Conservation (phyloP, 306 rosid genomes). For the Mimosa bimucronata region DNA sequence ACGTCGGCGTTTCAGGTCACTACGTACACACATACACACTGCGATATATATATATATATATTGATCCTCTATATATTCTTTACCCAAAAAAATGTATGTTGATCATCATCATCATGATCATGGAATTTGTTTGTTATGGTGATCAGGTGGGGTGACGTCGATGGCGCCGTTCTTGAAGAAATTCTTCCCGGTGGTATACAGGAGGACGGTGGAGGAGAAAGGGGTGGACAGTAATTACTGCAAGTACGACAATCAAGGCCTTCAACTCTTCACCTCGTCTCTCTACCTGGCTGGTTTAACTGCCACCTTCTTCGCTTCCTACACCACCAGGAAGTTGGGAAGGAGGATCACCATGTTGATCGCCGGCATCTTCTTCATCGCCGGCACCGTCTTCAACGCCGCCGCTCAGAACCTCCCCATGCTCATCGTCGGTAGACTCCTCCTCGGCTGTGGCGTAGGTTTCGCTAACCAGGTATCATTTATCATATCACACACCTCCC, state of each 20-base stretch:
- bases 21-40: no score
- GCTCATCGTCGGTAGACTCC: slow-evolving; percentile 4
- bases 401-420: not conserved
- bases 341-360: slow-evolving; percentile 11
- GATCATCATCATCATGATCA: no score
- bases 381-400: not conserved
- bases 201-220: slow-evolving; percentile 3
- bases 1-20: slow-evolving; percentile 80
- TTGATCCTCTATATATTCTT: no score
- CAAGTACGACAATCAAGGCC: not conserved
- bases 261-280: slow-evolving; percentile 3
- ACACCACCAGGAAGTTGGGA: not conserved
- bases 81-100: no score
- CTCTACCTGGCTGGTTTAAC: not conserved
- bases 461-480: not conserved
- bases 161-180: slow-evolving; percentile 1
- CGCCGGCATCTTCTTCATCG: slow-evolving; percentile 4
- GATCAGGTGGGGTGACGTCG: slow-evolving; percentile 4
- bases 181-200: not conserved
- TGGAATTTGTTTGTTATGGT: no score
- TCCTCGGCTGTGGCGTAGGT: not conserved
- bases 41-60: no score
- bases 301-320: slow-evolving; percentile 1
- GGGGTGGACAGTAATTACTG: slow-evolving; percentile 12
- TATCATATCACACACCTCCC: no score